Conservation (phyloP, 2,329 filamentous ascomycete genomes). For the Ceratocystis cacaofunesta region DNA sequence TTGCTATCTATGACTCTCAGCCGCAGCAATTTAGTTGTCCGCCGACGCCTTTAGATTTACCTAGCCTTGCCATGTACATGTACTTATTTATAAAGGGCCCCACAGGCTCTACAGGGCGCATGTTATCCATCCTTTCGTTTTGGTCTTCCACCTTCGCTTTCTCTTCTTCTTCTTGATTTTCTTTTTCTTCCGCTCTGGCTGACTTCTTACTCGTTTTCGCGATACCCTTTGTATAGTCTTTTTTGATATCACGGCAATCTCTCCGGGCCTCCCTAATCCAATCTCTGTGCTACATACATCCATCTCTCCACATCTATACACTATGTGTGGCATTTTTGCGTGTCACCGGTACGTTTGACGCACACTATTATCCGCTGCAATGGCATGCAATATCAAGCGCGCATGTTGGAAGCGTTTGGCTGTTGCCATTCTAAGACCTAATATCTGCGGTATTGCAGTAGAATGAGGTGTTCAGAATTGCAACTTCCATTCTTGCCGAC, state of each 20-base stretch:
- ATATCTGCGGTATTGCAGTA: not conserved
- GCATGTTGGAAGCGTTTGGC: not conserved
- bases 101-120: not conserved
- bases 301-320: constrained; percentile 21
- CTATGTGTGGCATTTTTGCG: constrained; percentile 94
- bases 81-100: not conserved
- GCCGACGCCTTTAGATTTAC: not conserved
- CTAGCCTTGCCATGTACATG: not conserved
- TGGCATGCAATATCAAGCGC: not conserved
- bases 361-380: not conserved
- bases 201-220: not conserved
- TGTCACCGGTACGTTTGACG: constrained; percentile 60
- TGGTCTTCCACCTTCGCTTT: not conserved
- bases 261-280: not conserved
- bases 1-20: constrained; percentile 5
- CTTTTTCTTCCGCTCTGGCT: not conserved
- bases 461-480: not conserved
- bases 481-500: not conserved
- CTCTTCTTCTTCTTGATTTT: not conserved
- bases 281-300: not conserved
- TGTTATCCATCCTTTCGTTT: not conserved
- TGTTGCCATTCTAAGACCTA: not conserved
- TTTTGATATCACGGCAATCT: not conserved
- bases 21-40: not conserved
- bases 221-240: not conserved